Conservation (phyloP, 1,139 yeast species). For the Zygosaccharomyces pseudobailii region DNA sequence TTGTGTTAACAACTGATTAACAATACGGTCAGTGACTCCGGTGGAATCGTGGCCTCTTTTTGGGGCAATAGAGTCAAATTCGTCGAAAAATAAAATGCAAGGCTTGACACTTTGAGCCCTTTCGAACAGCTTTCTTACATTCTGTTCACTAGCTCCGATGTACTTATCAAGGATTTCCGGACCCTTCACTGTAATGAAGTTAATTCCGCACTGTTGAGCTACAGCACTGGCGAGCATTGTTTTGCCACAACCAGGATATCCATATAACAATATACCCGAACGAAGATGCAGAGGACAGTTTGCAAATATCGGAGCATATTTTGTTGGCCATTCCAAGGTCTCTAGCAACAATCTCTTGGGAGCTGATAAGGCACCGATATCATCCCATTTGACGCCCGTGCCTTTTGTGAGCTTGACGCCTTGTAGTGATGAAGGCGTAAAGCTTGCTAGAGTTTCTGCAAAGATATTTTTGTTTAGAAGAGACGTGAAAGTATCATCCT, state of each 20-base stretch:
- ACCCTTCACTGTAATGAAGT: conserved; percentile 90
- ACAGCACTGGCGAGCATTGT: conserved; percentile 90
- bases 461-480: conserved; percentile 38
- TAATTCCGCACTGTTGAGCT: conserved; percentile 90
- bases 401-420: conserved; percentile 85
- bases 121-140: conserved; percentile 87
- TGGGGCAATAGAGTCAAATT: conserved; percentile 95
- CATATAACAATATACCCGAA: conserved; percentile 86
- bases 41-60: conserved; percentile 98
- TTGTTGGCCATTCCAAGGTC: conserved; percentile 96
- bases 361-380: conserved; percentile 80
- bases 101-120: conserved; percentile 75
- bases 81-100: conserved; percentile 90
- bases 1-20: conserved; percentile 92
- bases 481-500: conserved; percentile 2
- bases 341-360: conserved; percentile 76
- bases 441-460: conserved; percentile 57
- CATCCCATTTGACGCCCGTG: conserved; percentile 64
- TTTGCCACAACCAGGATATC: conserved; percentile 98
- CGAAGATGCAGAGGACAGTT: conserved; percentile 81
- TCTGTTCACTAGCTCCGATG: conserved; percentile 96
- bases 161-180: conserved; percentile 95
- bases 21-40: conserved; percentile 96
- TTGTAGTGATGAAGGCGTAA: conserved; percentile 74
- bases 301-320: conserved; percentile 88